Evolutionary conservation across 108 stramenopile genomes (phyloP).

Genomic region (Cyclotella baltica): DNA sequence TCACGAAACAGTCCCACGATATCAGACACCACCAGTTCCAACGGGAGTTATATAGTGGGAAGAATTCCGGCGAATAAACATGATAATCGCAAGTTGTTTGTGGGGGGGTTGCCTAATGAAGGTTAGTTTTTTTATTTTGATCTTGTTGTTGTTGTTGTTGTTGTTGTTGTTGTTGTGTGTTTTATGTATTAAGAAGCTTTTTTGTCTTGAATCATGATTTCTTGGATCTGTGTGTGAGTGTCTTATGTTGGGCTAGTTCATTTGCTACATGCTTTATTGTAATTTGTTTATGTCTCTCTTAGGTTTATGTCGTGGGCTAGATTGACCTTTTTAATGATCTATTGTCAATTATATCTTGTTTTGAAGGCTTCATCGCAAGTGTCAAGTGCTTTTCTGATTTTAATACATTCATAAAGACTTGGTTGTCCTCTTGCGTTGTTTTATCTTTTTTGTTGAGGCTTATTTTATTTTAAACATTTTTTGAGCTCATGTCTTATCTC

Average conservation of each 20-base stretch:
- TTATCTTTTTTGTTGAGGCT: too few species aligned
- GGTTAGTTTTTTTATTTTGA: conserved; percentile 46
- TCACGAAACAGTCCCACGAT: neutral
- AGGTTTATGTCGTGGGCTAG: too few species aligned
- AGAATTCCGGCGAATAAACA: conserved; percentile 62
- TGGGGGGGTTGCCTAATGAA: conserved; percentile 72
- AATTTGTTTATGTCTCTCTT: too few species aligned
- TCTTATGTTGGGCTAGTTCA: neutral
- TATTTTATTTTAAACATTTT: too few species aligned
- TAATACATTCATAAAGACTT: too few species aligned
- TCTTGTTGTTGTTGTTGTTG: conserved; percentile 4
- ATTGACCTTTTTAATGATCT: too few species aligned
- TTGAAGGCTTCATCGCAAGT: too few species aligned
- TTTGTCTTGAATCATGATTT: neutral
- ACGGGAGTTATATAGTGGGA: conserved; percentile 18
- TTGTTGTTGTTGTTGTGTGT: neutral
- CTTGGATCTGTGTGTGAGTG: neutral
- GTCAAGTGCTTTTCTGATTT: too few species aligned
- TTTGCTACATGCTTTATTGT: too few species aligned
- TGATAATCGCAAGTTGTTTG: conserved; percentile 79
- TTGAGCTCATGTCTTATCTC: too few species aligned
- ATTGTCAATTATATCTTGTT: too few species aligned
- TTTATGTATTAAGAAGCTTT: neutral
- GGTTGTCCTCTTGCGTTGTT: too few species aligned
- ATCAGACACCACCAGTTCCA: neutral